Evolutionary conservation across 306 rosid species (phyloP), one percentile per base, ranked within the genome.

Genomic region (Betula pendula): DNA sequence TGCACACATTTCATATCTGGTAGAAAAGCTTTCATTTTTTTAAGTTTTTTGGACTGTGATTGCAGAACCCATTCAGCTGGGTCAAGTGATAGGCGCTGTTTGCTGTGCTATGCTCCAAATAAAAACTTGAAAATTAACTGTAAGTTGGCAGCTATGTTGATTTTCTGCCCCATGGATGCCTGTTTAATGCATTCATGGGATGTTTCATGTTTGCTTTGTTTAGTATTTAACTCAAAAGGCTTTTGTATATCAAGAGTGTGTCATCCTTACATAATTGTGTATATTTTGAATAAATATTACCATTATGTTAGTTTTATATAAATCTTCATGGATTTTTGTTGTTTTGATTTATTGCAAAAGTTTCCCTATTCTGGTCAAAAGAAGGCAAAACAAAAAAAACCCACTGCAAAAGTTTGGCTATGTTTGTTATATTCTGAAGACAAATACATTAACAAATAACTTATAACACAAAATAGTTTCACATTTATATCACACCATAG

Each of bases 51-150:
- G 75, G 70, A 75, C 67, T 86, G 66, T 82, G 50, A 73, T 77
- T 77, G 88, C 96, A 89, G 98, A 81, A 77, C 76, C 88, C 79
- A 22, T 90, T 89, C 81, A 73, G 62, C 59, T 85, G 96, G 96
- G 96, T 88, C 75, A 89, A 77, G 74, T 38, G 78, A 59, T 43
- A 56, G 74, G 72, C 15, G 35, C 59, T 73, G 40, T 45, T 52
- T 56, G 63, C 33, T 24, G 31, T 72, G 77, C 58, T 2, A 35
- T 72, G 78, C 68, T 42, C 70, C 73, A 63, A 24, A 68, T 74
- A 65, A 58, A 74, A 31, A 20, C 31, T 69, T 50, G 60, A 79
- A 55, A 44, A 70, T 49, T 48, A 56, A 67, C 50, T 66, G 79
- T 80, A 68, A 68, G 75, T 51, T 71, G 88, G 90, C 44, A 89